phyloP scores from a whole-genome alignment of 192 early-diverging fungal genomes.

The Linnemannia exigua region DNA sequence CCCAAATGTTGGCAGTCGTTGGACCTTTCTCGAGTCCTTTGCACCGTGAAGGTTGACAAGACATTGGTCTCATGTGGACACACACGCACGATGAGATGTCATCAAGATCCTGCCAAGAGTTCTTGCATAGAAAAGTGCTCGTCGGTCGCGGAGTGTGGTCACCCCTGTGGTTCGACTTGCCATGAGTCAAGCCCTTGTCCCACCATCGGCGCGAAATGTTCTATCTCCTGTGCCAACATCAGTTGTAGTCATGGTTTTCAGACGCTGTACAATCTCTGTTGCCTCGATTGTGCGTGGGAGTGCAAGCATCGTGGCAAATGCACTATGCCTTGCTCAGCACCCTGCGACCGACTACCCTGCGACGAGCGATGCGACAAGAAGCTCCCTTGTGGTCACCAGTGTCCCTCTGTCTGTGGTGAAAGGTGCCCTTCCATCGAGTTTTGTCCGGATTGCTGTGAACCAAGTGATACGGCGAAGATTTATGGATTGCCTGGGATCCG shows the following conservation, averaged over 20 bases:
- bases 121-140: conserved; percentile 45
- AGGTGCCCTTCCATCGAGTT: conserved; percentile 37
- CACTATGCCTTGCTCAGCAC: conserved; percentile 64
- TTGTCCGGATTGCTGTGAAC: conserved; percentile 25
- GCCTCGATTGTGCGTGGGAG: conserved; percentile 62
- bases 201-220: conserved; percentile 57
- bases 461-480: too few relatives aligned
- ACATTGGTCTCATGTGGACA: conserved; percentile 59
- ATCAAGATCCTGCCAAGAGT: not conserved
- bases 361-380: conserved; percentile 60
- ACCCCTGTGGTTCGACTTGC: conserved; percentile 29
- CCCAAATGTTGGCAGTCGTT: conserved; percentile 34
- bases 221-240: conserved; percentile 55
- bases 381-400: conserved; percentile 65
- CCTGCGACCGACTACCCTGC: conserved; percentile 72
- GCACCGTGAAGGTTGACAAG: conserved; percentile 22
- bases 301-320: conserved; percentile 66
- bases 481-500: too few relatives aligned
- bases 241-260: conserved; percentile 54
- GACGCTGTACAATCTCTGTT: conserved; percentile 58
- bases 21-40: conserved; percentile 23
- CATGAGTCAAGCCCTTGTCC: conserved; percentile 46
- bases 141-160: conserved; percentile 27
- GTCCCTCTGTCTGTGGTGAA: conserved; percentile 66
- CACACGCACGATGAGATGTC: conserved; percentile 42